Conservation (phyloP, 768 basidiomycete species). For the Suillus luteus region DNA sequence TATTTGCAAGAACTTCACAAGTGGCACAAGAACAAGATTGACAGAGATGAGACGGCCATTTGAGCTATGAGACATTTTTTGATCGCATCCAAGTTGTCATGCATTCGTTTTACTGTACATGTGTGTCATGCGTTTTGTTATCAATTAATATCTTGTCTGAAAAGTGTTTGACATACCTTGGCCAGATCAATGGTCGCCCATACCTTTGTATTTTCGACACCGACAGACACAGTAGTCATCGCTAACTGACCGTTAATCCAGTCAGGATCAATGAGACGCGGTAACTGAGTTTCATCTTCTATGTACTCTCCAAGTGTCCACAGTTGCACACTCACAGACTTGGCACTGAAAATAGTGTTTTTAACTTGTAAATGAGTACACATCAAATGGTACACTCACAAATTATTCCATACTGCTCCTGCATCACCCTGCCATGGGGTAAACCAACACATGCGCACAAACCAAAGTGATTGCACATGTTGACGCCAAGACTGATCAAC, state of each 20-base stretch:
- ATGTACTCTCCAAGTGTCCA: conserved; percentile 12
- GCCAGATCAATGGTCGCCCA: conserved; percentile 11
- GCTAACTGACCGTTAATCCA: conserved; percentile 8
- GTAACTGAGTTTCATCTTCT: conserved; percentile 4
- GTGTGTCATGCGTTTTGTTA: background rate
- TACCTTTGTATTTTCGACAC: conserved; percentile 1
- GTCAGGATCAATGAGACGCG: background rate
- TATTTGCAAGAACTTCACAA: background rate
- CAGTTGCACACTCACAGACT: background rate
- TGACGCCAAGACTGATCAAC: conserved; percentile 4
- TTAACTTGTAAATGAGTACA: background rate
- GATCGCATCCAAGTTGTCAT: too few species aligned
- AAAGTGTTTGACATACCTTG: conserved; percentile 4
- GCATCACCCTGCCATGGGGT: conserved; percentile 4
- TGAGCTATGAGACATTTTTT: too few species aligned
- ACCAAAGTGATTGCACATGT: conserved; percentile 2
- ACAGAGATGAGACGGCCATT: background rate
- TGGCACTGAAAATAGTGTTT: background rate
- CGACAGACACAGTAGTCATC: conserved; percentile 6
- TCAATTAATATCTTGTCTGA: background rate
- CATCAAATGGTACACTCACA: conserved; percentile 4
- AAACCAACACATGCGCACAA: conserved; percentile 3
- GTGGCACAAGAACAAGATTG: background rate
- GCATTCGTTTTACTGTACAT: background rate
- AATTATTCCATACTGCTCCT: conserved; percentile 3